Evolutionary conservation across 495 filamentous ascomycete species (phyloP).

Genomic region (Coniosporium apollinis): DNA sequence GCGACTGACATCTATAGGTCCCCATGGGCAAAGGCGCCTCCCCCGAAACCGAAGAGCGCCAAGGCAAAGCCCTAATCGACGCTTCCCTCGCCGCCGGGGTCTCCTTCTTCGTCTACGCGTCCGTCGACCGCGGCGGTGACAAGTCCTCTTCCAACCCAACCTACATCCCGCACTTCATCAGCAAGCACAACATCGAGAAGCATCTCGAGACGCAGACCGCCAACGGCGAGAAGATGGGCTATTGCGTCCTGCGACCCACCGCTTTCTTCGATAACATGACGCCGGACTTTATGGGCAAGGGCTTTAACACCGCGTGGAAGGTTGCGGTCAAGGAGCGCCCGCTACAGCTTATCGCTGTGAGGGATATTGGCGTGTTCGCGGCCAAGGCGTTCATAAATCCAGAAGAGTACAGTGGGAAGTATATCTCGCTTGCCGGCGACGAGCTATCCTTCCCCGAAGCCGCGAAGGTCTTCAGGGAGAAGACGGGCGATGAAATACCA

Average conservation of each 20-base stretch:
- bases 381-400: constrained; percentile 41
- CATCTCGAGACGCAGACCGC: constrained; percentile 32
- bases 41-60: constrained; percentile 34
- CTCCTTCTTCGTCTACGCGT: constrained; percentile 46
- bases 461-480: constrained; percentile 31
- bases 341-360: constrained; percentile 39
- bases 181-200: constrained; percentile 43
- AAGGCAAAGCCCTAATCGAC: constrained; percentile 48
- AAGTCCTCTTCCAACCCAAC: constrained; percentile 39
- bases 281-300: constrained; percentile 38
- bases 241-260: constrained; percentile 23
- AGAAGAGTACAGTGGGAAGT: constrained; percentile 27
- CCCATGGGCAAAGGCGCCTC: constrained; percentile 30
- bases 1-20: too few species aligned
- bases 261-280: constrained; percentile 53
- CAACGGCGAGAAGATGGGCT: constrained; percentile 26
- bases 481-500: constrained; percentile 22
- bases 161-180: constrained; percentile 41
- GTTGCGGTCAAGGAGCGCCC: constrained; percentile 29
- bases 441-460: constrained; percentile 36
- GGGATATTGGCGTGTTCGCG: constrained; percentile 49
- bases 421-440: constrained; percentile 41
- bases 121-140: constrained; percentile 50
- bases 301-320: constrained; percentile 38
- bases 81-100: constrained; percentile 38